Evolutionary conservation across 805 yeast species (phyloP), one percentile per base, ranked within the genome.

Genomic region (Komagataella populi): DNA sequence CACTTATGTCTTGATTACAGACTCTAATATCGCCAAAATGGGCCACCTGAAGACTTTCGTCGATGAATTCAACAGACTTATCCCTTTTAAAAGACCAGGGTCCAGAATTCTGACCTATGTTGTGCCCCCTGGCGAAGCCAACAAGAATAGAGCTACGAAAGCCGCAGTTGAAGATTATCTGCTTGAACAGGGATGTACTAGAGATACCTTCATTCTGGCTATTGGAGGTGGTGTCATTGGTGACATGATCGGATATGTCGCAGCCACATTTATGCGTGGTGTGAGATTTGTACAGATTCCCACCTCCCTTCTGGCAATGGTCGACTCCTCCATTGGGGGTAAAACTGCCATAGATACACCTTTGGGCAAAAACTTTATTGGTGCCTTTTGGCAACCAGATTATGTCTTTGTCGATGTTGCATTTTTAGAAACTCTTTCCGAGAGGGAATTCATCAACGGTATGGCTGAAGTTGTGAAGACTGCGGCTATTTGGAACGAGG

Each of bases 241-340:
- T 54, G 99, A 93, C 64, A 91, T 93, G 99, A 87, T 91, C 57
- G 99, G 99, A 3, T 93, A 81, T 64, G 98, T 93, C 46, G 99
- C 99, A n/a, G 91, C 99, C 36, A 93, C 99, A 2, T 93, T 93
- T 66, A 93, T 93, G 99, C 79, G 99, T 64, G 99, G 99, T 52
- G 95, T 93, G 6, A 77, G 96, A 55, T 88, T 89, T 52, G 83
- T 89, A 47, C 99, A 93, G 67, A 76, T 93, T 24, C 99, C 99
- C 52, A 93, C 99, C 6, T 86, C 96, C 39, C 69, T 93, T 56
- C 74, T 93, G 55, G 84, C 99, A 6, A 93, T 93, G 99, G 99
- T 93, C 39, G 99, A 93, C 66, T 89, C 97, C 8, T 87, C 97
- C 4, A 88, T 93, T 59, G 99, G 99, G 54, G 99, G 99, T 46